Percentiles rank a stretch among this genome's conserved stretches.
Evolutionary conservation across 805 yeast genomes (phyloP).

Genomic region (Sugiyamaella boreocaroliniensis): DNA sequence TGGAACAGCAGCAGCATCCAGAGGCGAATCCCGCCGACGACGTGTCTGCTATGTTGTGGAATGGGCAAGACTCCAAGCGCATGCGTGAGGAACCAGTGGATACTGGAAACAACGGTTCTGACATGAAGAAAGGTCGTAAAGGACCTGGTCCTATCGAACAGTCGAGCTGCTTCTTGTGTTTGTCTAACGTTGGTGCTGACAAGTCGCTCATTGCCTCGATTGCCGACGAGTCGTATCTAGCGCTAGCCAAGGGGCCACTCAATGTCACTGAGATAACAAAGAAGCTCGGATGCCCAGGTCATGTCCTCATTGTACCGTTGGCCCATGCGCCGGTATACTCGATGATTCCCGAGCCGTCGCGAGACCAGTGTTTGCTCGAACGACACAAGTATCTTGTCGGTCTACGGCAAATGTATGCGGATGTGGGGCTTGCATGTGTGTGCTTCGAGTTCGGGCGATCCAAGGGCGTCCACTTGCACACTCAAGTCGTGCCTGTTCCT

Average conservation of each 20-base stretch:
- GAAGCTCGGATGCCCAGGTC: conserved; percentile 61
- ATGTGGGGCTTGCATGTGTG: conserved; percentile 43
- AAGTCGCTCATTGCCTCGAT: conserved; percentile 76
- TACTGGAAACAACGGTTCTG: not conserved
- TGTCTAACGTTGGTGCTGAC: conserved; percentile 70
- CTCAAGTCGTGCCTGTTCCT: conserved; percentile 70
- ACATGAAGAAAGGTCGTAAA: conserved; percentile 19
- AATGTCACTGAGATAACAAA: conserved; percentile 39
- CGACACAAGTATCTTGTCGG: conserved; percentile 41
- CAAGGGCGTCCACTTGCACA: conserved; percentile 68
- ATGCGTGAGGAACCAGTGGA: not conserved
- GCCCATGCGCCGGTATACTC: conserved; percentile 53
- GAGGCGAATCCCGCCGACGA: conserved; percentile 1
- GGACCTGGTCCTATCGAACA: conserved; percentile 9
- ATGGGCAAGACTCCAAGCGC: not conserved
- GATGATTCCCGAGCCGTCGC: conserved; percentile 31
- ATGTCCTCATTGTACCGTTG: conserved; percentile 73
- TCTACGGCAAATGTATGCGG: conserved; percentile 43
- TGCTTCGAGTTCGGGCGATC: conserved; percentile 62
- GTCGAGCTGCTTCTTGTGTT: conserved; percentile 78
- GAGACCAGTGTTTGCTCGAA: conserved; percentile 34
- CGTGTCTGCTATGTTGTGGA: not conserved
- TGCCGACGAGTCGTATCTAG: conserved; percentile 57
- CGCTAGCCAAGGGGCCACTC: conserved; percentile 83
- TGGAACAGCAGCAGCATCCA: not conserved